These are phyloP conservation scores for Xylaria intraflava DNA, from an alignment of 495 filamentous ascomycete genomes.

Conservation along the genomic window DNA sequence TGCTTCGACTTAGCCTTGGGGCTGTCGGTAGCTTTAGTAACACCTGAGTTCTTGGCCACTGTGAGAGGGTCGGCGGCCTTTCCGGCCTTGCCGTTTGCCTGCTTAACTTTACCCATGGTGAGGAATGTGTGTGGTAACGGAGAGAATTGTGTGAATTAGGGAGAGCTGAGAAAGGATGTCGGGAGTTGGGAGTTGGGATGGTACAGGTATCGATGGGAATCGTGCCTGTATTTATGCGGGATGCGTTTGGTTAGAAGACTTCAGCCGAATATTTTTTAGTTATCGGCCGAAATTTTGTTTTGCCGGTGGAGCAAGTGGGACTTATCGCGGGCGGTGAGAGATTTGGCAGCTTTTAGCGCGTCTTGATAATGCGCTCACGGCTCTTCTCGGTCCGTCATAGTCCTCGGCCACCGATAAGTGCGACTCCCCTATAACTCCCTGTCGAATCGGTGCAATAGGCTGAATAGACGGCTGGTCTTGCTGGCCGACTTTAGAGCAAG, in stretches of 20 bases:
- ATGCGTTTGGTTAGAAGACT: slow-evolving; percentile 7
- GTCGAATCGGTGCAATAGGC: too few species aligned
- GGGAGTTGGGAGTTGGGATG: background rate
- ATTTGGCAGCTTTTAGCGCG: background rate
- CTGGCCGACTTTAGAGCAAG: too few species aligned
- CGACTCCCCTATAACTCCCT: too few species aligned
- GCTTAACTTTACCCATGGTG: slow-evolving; percentile 54
- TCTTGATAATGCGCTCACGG: too few species aligned
- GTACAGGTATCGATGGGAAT: slow-evolving; percentile 2
- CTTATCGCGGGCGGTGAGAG: slow-evolving; percentile 21
- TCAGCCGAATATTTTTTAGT: slow-evolving; percentile 20
- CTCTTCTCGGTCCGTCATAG: too few species aligned
- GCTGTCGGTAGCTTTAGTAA: slow-evolving; percentile 38
- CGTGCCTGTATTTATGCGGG: slow-evolving; percentile 19
- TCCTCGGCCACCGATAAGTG: too few species aligned
- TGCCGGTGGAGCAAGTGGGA: slow-evolving; percentile 21
- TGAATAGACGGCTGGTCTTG: too few species aligned
- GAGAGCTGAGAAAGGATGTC: slow-evolving; percentile 2
- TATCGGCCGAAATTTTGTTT: slow-evolving; percentile 16
- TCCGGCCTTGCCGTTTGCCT: slow-evolving; percentile 38
- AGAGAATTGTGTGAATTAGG: slow-evolving; percentile 14
- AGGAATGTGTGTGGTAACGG: slow-evolving; percentile 8
- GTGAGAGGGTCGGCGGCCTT: slow-evolving; percentile 32
- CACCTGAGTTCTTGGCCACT: slow-evolving; percentile 31
- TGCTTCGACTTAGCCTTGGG: slow-evolving; percentile 50